These are phyloP conservation scores for Penicillium olsonii DNA, from an alignment of 2,329 filamentous ascomycete genomes.

Conservation along the genomic window DNA sequence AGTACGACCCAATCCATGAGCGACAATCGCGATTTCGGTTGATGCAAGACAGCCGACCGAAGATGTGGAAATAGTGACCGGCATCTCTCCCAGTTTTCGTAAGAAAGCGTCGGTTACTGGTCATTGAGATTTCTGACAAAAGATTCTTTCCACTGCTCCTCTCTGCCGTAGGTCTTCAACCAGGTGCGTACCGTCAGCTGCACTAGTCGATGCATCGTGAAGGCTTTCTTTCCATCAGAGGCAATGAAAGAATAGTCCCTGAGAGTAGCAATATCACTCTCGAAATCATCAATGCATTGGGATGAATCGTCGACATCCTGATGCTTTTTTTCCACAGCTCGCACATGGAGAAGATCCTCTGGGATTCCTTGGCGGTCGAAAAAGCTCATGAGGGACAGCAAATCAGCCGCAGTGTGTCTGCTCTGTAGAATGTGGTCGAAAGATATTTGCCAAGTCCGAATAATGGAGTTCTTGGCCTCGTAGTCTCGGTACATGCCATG, in stretches of 20 bases:
- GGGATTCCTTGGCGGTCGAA: constrained; percentile 29
- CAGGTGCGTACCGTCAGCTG: constrained; percentile 26
- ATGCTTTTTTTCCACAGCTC: not conserved
- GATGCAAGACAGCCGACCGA: constrained; percentile 11
- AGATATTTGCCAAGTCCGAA: constrained; percentile 35
- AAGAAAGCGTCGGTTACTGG: constrained; percentile 23
- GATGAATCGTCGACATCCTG: not conserved
- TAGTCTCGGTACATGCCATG: constrained; percentile 22
- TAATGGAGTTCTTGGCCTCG: constrained; percentile 26
- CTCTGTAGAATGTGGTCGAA: constrained; percentile 31
- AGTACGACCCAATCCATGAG: not conserved
- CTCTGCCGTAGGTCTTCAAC: constrained; percentile 26
- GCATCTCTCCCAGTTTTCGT: constrained; percentile 29
- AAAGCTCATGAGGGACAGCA: constrained; percentile 31
- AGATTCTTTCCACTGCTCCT: constrained; percentile 26
- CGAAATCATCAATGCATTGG: constrained; percentile 12
- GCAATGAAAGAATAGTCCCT: constrained; percentile 25
- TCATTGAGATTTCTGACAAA: constrained; percentile 22
- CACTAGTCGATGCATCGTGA: constrained; percentile 31
- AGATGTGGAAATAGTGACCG: constrained; percentile 28
- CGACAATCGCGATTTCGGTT: constrained; percentile 1
- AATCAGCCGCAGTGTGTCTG: constrained; percentile 25
- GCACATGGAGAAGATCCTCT: constrained; percentile 15
- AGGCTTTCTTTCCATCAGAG: constrained; percentile 4
- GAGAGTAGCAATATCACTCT: constrained; percentile 24